Evolutionary conservation across 495 filamentous ascomycete species (phyloP).

Genomic region (Clavariopsis aquatica): DNA sequence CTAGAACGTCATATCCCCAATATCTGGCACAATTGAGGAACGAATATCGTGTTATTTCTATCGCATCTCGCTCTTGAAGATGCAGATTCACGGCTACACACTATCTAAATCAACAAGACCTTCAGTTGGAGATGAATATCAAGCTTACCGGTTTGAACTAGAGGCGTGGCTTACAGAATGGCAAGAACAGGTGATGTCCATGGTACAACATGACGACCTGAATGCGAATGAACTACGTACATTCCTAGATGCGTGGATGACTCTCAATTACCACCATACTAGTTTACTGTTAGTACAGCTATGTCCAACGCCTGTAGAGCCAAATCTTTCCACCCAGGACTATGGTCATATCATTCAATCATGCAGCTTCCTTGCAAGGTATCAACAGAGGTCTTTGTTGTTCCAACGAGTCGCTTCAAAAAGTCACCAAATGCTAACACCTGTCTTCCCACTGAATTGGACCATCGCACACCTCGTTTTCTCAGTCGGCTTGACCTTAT

Average conservation of each 20-base stretch:
- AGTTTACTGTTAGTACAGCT: neutral
- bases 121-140: neutral
- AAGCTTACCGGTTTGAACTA: neutral
- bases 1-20: neutral
- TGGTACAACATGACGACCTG: neutral
- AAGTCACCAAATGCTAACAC: neutral
- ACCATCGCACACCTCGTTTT: neutral
- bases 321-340: neutral
- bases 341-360: neutral
- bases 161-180: neutral
- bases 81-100: neutral
- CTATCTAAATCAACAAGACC: neutral
- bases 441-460: neutral
- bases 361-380: neutral
- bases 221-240: neutral
- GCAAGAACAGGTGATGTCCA: neutral
- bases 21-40: neutral
- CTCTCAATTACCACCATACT: neutral
- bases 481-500: neutral
- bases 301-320: neutral
- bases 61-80: neutral
- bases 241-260: neutral
- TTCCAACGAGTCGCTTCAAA: neutral
- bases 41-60: neutral
- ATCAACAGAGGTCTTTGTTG: neutral